phyloP scores from a whole-genome alignment of 2,329 filamentous ascomycete species.

The Lecanicillium sp. region DNA sequence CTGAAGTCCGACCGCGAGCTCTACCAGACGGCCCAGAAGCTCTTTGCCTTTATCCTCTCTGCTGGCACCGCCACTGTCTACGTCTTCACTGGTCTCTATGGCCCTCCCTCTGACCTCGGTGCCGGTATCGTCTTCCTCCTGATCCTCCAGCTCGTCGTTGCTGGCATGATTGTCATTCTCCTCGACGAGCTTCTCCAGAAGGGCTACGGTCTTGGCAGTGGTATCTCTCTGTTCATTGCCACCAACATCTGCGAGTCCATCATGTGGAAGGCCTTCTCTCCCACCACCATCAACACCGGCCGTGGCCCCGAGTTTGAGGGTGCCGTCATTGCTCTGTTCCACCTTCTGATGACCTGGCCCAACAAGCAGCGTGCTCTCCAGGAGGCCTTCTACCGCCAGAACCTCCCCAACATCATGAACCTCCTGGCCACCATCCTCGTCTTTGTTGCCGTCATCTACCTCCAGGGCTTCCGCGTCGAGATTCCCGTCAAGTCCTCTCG shows the following conservation, averaged over 20 bases:
- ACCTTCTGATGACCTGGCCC: slow-evolving; percentile 95
- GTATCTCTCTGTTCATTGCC: slow-evolving; percentile 98
- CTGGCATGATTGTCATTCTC: slow-evolving; percentile 97
- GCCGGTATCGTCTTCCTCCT: slow-evolving; percentile 97
- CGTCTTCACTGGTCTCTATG: slow-evolving; percentile 96
- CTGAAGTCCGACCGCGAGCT: slow-evolving; percentile 99
- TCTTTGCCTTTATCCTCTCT: slow-evolving; percentile 94
- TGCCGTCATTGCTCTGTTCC: slow-evolving; percentile 94
- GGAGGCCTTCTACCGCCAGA: slow-evolving; percentile 99
- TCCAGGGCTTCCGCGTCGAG: slow-evolving; percentile 98
- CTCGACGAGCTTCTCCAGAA: slow-evolving; percentile 99
- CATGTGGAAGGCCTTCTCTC: slow-evolving; percentile 99
- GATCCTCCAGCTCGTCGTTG: slow-evolving; percentile 94
- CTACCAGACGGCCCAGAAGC: slow-evolving; percentile 99
- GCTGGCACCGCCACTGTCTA: slow-evolving; percentile 97
- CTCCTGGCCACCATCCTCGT: slow-evolving; percentile 85
- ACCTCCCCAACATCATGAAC: slow-evolving; percentile 99
- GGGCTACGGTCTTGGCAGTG: slow-evolving; percentile 95
- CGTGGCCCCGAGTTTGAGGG: slow-evolving; percentile 99
- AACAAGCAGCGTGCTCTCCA: slow-evolving; percentile 98
- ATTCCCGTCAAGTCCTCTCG: slow-evolving; percentile 99
- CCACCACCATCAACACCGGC: slow-evolving; percentile 98
- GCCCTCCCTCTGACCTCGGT: slow-evolving; percentile 90
- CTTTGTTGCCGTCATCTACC: slow-evolving; percentile 97
- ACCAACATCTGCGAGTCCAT: slow-evolving; percentile 99